Conservation (phyloP, 306 rosid genomes). For the Trifolium repens region DNA sequence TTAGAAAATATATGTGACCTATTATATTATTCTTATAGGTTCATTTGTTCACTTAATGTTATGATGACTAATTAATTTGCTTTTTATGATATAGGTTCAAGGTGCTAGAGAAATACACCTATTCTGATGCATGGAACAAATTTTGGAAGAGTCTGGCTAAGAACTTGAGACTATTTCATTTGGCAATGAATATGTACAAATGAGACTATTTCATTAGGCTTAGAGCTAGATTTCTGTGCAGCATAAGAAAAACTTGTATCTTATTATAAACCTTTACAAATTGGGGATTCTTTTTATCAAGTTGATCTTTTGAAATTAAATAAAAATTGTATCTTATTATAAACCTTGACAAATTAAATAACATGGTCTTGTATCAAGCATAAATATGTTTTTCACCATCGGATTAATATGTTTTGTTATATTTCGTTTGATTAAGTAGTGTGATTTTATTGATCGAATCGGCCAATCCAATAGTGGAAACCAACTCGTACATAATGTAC, state of each 20-base stretch:
- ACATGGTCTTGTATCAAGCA: too few species aligned
- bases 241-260: neutral
- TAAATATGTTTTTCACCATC: too few species aligned
- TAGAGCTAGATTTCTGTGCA: neutral
- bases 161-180: conserved; percentile 32
- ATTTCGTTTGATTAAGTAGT: too few species aligned
- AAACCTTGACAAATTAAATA: too few species aligned
- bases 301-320: neutral
- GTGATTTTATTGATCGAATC: too few species aligned
- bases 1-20: conserved; percentile 23
- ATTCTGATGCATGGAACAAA: conserved; percentile 19
- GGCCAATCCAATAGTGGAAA: too few species aligned
- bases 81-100: conserved; percentile 35
- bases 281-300: neutral
- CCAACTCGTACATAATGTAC: too few species aligned
- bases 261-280: neutral
- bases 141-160: conserved; percentile 26
- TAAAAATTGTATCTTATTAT: neutral
- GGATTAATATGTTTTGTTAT: too few species aligned
- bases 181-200: neutral
- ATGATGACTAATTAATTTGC: neutral
- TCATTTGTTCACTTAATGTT: conserved; percentile 17
- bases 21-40: neutral
- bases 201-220: neutral
- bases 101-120: conserved; percentile 6